Evolutionary conservation across 2,329 filamentous ascomycete genomes (phyloP).

Genomic region (Botrytis fragariae): DNA sequence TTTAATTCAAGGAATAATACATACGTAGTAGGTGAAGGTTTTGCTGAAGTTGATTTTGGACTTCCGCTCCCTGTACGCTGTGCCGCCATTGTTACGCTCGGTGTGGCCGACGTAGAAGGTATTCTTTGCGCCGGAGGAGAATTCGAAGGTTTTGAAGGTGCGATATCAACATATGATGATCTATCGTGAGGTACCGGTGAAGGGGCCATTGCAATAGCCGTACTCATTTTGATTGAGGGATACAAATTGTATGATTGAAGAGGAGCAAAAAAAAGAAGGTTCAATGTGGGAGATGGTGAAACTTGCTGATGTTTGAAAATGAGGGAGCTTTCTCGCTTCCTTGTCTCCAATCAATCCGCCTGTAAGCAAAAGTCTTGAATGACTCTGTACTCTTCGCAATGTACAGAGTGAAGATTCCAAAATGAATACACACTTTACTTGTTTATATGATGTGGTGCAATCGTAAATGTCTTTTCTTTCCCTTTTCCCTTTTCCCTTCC

Average conservation of each 20-base stretch:
- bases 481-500: slow-evolving; percentile 14
- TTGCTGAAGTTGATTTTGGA: slow-evolving; percentile 48
- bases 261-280: not conserved
- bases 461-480: not conserved
- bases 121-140: slow-evolving; percentile 36
- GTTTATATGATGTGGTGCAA: not conserved
- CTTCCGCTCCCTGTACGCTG: slow-evolving; percentile 55
- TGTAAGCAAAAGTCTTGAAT: slow-evolving; percentile 5
- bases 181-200: slow-evolving; percentile 66
- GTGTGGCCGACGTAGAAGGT: slow-evolving; percentile 40
- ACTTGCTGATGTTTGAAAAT: slow-evolving; percentile 20
- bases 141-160: slow-evolving; percentile 38
- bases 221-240: slow-evolving; percentile 54
- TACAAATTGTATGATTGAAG: not conserved
- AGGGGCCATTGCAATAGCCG: slow-evolving; percentile 66
- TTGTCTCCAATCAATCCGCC: slow-evolving; percentile 13
- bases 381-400: not conserved
- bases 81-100: slow-evolving; percentile 43
- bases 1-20: slow-evolving; percentile 35
- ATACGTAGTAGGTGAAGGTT: slow-evolving; percentile 61
- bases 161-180: slow-evolving; percentile 54
- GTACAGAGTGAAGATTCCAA: not conserved
- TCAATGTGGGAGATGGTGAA: slow-evolving; percentile 13
- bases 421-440: not conserved
- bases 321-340: slow-evolving; percentile 18